A percentile compares a stretch with the other conserved stretches of the same genome.
Conservation (phyloP, 164 flowering plant species). For the Hamamelis virginiana region DNA sequence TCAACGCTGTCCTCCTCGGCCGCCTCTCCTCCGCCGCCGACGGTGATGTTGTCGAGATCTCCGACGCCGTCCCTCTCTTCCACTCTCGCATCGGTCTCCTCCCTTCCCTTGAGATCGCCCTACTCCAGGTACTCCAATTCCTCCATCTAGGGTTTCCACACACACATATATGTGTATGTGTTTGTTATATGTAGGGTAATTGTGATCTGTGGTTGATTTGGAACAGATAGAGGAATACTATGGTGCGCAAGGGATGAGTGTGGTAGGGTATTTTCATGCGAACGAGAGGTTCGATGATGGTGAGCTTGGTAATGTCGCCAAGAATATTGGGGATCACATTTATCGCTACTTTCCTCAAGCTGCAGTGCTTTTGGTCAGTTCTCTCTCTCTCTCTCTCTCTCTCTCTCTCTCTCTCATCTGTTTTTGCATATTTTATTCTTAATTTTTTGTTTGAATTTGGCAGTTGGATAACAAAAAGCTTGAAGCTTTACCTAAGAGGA, state of each 20-base stretch:
- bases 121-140: constrained; percentile 50
- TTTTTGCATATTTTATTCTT: not conserved
- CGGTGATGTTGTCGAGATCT: constrained; percentile 49
- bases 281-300: constrained; percentile 84
- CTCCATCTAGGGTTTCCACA: constrained; percentile 9
- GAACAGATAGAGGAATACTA: constrained; percentile 82
- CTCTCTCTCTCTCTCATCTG: not conserved
- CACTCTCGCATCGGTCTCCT: constrained; percentile 86
- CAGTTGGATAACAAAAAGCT: constrained; percentile 87
- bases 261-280: constrained; percentile 93
- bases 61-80: constrained; percentile 89
- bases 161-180: not conserved
- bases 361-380: constrained; percentile 72
- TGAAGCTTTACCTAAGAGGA: constrained; percentile 55
- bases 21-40: constrained; percentile 37
- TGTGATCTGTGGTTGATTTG: not conserved
- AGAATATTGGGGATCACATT: constrained; percentile 91
- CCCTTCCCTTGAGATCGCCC: constrained; percentile 90
- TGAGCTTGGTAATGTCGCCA: constrained; percentile 71
- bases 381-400: not conserved
- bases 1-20: constrained; percentile 84
- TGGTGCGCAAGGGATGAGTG: constrained; percentile 54
- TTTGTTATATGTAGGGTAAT: not conserved
- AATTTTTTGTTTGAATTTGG: constrained; percentile 6
- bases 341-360: constrained; percentile 78